Conservation (phyloP, 129 eudicot species). For the Chrysanthemum makinoi region DNA sequence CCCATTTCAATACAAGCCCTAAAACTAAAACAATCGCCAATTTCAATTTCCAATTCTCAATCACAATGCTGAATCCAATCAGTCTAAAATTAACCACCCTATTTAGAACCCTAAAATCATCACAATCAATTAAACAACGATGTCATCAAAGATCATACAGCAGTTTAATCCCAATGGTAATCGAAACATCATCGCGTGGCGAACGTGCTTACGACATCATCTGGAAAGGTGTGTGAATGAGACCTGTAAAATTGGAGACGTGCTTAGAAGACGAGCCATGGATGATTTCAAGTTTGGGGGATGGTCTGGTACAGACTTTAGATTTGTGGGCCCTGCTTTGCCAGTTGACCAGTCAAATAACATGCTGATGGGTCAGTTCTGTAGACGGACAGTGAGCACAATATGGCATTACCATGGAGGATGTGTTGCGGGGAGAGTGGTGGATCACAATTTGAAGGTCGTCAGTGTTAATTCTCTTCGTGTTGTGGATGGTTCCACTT, state of each 20-base stretch:
- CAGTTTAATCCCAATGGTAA: slow-evolving; percentile 81
- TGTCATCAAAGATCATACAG: slow-evolving; percentile 46
- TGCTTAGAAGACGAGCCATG: slow-evolving; percentile 71
- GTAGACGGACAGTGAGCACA: slow-evolving; percentile 78
- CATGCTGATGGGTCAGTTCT: slow-evolving; percentile 51
- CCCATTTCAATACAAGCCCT: slow-evolving; percentile 22
- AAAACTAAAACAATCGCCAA: slow-evolving; percentile 14
- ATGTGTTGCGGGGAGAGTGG: slow-evolving; percentile 80
- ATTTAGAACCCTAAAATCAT: slow-evolving; percentile 8
- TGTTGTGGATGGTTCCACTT: slow-evolving; percentile 81
- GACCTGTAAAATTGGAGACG: slow-evolving; percentile 46
- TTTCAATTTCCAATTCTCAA: no score
- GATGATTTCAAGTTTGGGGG: slow-evolving; percentile 60
- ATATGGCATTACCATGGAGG: slow-evolving; percentile 99
- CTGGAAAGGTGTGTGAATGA: slow-evolving; percentile 61
- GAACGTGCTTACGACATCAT: slow-evolving; percentile 91
- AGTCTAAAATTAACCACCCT: slow-evolving; percentile 25
- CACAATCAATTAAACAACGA: slow-evolving; percentile 6
- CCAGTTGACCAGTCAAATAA: slow-evolving; percentile 58
- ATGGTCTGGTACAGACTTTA: slow-evolving; percentile 63
- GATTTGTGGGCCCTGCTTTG: slow-evolving; percentile 74
- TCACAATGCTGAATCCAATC: slow-evolving; percentile 31
- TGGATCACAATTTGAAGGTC: slow-evolving; percentile 60
- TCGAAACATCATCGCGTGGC: slow-evolving; percentile 82
- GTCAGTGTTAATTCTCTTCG: slow-evolving; percentile 60